Evolutionary conservation across 768 basidiomycete genomes (phyloP).

Genomic region (Boletus pseudo-olivaceus): DNA sequence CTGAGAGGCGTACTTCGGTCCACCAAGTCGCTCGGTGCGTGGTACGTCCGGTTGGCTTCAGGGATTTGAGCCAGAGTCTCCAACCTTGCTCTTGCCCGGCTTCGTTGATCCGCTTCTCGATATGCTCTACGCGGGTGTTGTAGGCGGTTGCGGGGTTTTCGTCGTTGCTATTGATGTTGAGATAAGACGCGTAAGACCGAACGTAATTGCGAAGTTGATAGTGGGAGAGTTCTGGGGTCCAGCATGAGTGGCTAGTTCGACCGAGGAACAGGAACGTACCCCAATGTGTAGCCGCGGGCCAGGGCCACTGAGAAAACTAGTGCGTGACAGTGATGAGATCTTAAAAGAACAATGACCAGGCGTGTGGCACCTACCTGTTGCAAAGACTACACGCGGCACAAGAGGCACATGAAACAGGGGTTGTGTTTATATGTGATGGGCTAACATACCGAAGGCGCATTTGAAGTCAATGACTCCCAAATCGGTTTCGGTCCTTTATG

Average conservation of each 20-base stretch:
- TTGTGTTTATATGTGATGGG: background rate
- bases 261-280: background rate
- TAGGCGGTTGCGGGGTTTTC: conserved; percentile 37
- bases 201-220: conserved; percentile 33
- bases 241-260: background rate
- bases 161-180: conserved; percentile 31
- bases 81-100: conserved; percentile 8
- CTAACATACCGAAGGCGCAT: conserved; percentile 9
- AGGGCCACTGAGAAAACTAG: conserved; percentile 16
- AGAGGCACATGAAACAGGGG: background rate
- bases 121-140: conserved; percentile 46
- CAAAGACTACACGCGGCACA: background rate
- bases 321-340: background rate
- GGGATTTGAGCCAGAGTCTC: conserved; percentile 11
- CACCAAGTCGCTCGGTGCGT: conserved; percentile 32
- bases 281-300: conserved; percentile 15
- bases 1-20: conserved; percentile 8
- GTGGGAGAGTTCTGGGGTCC: conserved; percentile 30
- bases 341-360: background rate
- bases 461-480: conserved; percentile 15
- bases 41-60: conserved; percentile 7
- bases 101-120: conserved; percentile 37
- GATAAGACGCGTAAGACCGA: conserved; percentile 14
- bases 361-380: background rate
- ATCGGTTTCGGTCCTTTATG: conserved; percentile 12